Evolutionary conservation across 2,329 filamentous ascomycete species (phyloP).

Genomic region (Didymella keratinophila): DNA sequence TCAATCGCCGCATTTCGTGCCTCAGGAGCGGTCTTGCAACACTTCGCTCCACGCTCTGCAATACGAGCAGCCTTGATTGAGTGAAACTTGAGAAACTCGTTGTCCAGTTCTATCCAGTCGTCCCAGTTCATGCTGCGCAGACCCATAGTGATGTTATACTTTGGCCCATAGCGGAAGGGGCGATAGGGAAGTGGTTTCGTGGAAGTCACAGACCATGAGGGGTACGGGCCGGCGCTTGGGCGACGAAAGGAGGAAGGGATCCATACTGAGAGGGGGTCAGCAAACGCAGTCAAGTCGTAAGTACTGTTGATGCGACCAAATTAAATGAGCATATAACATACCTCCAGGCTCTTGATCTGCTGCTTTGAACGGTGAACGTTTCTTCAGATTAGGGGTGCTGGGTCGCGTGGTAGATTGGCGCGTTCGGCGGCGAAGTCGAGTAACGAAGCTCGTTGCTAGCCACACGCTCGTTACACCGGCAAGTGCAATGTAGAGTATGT

Average conservation of each 20-base stretch:
- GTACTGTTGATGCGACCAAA: neutral
- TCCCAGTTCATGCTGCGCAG: slow-evolving; percentile 73
- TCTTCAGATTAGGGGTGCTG: slow-evolving; percentile 57
- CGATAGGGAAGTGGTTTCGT: slow-evolving; percentile 80
- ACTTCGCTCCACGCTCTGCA: slow-evolving; percentile 69
- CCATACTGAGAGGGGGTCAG: slow-evolving; percentile 58
- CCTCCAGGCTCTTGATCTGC: slow-evolving; percentile 57
- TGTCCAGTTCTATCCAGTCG: slow-evolving; percentile 87
- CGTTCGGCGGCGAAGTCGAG: slow-evolving; percentile 37
- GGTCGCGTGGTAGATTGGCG: slow-evolving; percentile 23
- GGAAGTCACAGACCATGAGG: slow-evolving; percentile 71
- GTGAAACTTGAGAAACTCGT: slow-evolving; percentile 77
- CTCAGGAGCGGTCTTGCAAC: slow-evolving; percentile 72
- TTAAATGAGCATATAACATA: slow-evolving; percentile 34
- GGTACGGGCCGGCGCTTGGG: slow-evolving; percentile 68
- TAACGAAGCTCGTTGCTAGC: slow-evolving; percentile 26
- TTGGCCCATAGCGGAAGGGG: slow-evolving; percentile 79
- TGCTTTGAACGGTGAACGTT: slow-evolving; percentile 49
- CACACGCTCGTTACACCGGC: neutral
- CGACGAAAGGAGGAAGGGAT: slow-evolving; percentile 65
- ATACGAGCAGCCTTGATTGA: slow-evolving; percentile 74
- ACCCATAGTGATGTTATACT: slow-evolving; percentile 80
- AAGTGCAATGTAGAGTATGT: neutral
- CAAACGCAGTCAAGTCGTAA: neutral
- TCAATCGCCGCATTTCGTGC: slow-evolving; percentile 77